Percentiles rank a stretch among this genome's conserved stretches.
These are phyloP conservation scores for Caryopteris hybrid DNA, from an alignment of 305 asterid species.

Conservation along the genomic window DNA sequence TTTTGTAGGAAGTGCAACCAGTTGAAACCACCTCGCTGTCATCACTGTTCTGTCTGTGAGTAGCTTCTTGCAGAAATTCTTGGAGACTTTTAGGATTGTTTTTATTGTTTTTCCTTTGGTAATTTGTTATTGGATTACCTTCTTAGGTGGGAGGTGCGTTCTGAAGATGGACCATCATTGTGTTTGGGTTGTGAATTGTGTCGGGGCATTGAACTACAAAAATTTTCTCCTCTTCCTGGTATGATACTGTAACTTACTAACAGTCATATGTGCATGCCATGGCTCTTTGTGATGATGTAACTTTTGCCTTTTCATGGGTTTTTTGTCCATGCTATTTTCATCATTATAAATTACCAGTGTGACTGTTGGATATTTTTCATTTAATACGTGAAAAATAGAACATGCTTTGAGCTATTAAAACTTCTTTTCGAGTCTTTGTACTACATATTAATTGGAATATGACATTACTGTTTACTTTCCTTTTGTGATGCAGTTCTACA, in stretches of 20 bases:
- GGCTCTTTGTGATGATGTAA: not conserved
- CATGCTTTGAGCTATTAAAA: not conserved
- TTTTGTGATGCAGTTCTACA: conserved; percentile 67
- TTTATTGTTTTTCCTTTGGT: not conserved
- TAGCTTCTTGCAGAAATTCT: conserved; percentile 23
- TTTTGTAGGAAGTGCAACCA: conserved; percentile 93
- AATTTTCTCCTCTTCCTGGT: conserved; percentile 98
- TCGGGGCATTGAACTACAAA: conserved; percentile 97
- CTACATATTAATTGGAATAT: conserved; percentile 1
- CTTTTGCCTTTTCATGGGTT: not conserved
- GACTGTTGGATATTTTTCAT: not conserved
- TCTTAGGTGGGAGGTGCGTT: conserved; percentile 93
- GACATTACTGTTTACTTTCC: conserved; percentile 8
- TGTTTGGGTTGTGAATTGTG: conserved; percentile 99
- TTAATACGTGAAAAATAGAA: not conserved
- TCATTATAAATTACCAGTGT: not conserved
- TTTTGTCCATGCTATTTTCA: not conserved
- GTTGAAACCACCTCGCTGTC: conserved; percentile 98
- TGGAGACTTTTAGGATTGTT: conserved; percentile 4
- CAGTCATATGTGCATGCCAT: not conserved
- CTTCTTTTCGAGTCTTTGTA: not conserved
- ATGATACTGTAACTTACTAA: conserved; percentile 12
- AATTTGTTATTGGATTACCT: conserved; percentile 22
- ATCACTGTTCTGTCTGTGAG: conserved; percentile 99
- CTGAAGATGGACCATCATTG: conserved; percentile 99